These are phyloP conservation scores for Aspergillus latus DNA, from an alignment of 2,329 filamentous ascomycete species.

Conservation along the genomic window DNA sequence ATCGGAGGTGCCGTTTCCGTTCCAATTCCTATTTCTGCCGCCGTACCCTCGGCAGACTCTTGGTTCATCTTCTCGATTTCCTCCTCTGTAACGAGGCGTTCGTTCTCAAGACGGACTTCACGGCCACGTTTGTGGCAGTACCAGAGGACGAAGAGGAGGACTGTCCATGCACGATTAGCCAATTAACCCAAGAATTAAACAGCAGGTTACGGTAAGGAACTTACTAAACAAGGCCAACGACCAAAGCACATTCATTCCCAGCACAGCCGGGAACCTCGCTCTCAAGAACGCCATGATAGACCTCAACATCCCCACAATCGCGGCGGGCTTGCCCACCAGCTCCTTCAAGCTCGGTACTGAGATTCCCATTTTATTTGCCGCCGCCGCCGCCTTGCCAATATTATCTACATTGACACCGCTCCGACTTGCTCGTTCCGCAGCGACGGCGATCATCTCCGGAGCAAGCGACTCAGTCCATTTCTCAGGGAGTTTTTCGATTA, in stretches of 20 bases:
- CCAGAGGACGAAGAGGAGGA: conserved; percentile 92
- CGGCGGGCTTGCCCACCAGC: conserved; percentile 81
- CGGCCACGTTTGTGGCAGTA: conserved; percentile 95
- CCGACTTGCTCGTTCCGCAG: conserved; percentile 63
- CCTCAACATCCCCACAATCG: conserved; percentile 77
- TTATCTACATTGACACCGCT: conserved; percentile 62
- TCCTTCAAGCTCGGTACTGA: conserved; percentile 73
- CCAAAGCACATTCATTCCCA: conserved; percentile 89
- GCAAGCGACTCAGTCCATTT: conserved; percentile 75
- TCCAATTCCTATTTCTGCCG: conserved; percentile 14
- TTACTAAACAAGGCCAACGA: conserved; percentile 83
- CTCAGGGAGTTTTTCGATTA: conserved; percentile 79
- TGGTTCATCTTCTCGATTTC: conserved; percentile 45
- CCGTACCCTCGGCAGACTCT: conserved; percentile 25
- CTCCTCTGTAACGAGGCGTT: conserved; percentile 49
- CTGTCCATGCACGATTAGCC: conserved; percentile 43
- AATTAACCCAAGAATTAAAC: not conserved
- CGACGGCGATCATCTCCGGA: conserved; percentile 78
- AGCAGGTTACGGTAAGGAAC: conserved; percentile 28
- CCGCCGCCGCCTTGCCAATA: conserved; percentile 52
- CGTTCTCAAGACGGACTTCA: conserved; percentile 74
- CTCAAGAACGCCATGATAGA: conserved; percentile 90
- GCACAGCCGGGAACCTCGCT: conserved; percentile 82
- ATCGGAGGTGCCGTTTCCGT: conserved; percentile 29
- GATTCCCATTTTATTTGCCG: conserved; percentile 65